phyloP scores from a whole-genome alignment of 192 early-diverging fungal species.

The Coemansia sp. region DNA sequence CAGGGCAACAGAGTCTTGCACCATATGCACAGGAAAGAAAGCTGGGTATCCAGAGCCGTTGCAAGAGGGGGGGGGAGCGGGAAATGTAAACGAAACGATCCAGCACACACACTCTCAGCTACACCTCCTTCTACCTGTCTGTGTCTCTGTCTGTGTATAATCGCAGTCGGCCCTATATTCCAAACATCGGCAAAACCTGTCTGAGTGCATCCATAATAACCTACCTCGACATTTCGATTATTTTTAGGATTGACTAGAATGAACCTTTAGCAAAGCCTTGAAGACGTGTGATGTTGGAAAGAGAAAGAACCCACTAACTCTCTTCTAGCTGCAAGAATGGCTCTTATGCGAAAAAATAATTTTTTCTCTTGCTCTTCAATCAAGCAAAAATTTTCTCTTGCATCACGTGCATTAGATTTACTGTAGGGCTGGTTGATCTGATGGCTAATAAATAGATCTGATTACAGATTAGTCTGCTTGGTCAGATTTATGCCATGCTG shows the following conservation, averaged over 20 bases:
- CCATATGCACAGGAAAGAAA: no score
- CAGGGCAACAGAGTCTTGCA: not conserved
- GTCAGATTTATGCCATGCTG: not conserved
- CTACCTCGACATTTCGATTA: slow-evolving; percentile 2
- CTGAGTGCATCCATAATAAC: not conserved
- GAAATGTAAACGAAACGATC: not conserved
- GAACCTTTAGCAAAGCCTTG: slow-evolving; percentile 1
- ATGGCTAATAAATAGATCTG: not conserved
- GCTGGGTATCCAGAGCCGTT: not conserved
- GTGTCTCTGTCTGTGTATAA: not conserved
- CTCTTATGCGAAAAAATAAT: not conserved
- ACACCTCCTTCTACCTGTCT: not conserved
- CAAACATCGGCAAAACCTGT: not conserved
- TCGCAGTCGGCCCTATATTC: not conserved
- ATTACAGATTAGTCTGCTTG: not conserved
- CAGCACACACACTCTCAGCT: not conserved
- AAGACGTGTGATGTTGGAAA: slow-evolving; percentile 22
- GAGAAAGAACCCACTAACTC: slow-evolving; percentile 20
- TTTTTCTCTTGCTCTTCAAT: not conserved
- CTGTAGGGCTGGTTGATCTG: not conserved
- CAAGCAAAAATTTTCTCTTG: not conserved
- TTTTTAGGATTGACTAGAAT: slow-evolving; percentile 2
- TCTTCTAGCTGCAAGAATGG: no score
- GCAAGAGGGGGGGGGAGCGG: not conserved
- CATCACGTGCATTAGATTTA: not conserved